Conservation (phyloP, 345 rosid species). For the Eucalyptus sideroxylon region DNA sequence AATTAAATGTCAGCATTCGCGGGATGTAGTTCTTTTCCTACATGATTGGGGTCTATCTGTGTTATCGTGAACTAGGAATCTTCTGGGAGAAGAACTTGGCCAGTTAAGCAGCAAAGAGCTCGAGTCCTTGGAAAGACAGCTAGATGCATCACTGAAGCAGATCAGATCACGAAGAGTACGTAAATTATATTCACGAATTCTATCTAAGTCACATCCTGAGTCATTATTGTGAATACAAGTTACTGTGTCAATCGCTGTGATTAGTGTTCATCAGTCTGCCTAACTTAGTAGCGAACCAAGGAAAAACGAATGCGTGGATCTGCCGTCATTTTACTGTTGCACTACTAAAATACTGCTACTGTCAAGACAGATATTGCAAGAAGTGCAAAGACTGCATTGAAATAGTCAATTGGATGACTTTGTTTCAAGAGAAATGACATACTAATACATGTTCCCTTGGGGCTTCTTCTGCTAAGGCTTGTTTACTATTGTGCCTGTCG, state of each 20-base stretch:
- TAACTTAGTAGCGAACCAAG: background rate
- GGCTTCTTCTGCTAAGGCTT: background rate
- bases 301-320: background rate
- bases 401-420: background rate
- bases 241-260: background rate
- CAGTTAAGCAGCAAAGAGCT: conserved; percentile 82
- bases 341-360: background rate
- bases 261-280: background rate
- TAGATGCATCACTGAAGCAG: conserved; percentile 78
- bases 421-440: background rate
- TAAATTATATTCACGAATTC: background rate
- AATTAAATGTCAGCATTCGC: background rate
- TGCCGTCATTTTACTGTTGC: background rate
- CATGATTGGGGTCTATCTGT: background rate
- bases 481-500: background rate
- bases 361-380: background rate
- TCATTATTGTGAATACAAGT: background rate
- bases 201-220: background rate
- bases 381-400: background rate
- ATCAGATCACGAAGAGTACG: conserved; percentile 81
- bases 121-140: conserved; percentile 92
- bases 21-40: background rate
- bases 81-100: conserved; percentile 90
- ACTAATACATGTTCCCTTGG: background rate
- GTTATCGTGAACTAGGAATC: conserved; percentile 32